Base-by-base conservation (phyloP, 2,329 filamentous ascomycete species). In the Cytospora piceicola region DNA sequence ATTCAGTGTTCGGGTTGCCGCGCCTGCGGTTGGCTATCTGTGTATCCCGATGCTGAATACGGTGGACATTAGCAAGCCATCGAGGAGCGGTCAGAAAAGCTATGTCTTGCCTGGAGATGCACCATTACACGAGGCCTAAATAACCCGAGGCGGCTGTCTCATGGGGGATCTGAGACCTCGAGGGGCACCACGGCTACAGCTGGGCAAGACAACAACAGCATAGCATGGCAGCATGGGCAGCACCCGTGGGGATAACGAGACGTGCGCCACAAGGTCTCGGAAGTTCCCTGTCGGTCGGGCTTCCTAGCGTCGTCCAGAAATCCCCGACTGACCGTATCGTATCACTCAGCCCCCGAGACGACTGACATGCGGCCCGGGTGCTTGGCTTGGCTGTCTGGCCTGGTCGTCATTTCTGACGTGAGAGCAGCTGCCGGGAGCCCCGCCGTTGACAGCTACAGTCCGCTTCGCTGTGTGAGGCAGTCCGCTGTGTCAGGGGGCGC, bases 121-220 rank as follows among this genome's bases (percentile, higher is more conserved):
- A 53, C 32, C 61, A 54, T 53, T 20, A 34, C 24, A 67, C 61
- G 42, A 52, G 34, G 52, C 53, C 53, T 53, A 30, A 32, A 58
- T 15, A 42, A 61, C 34, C 54, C 22, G 42, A 29, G 6, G 15
- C 34, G 39, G 36, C n/a, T 61, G 65, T 67, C 61, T 55, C 61
- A 65, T 29, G 34, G 39, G 39, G 30, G 62, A 61, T 67, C 61
- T 67, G 62, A 65, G 62, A 67, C 61, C 27, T 55, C 22, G 55
- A 32, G 46, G n/a, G 7, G 39, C 36, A 24, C 34, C 39, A 39
- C 15, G 14, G 36, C 15, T 17, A 39, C 36, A 39, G 36, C 36
- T 39, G 56, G 39, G 53, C 56, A 53, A 57, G 30, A 63, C 60
- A 57, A 63, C 60, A 57, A 51, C 39, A 36, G 6, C 42, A 22